Conservation (phyloP, 2,329 filamentous ascomycete genomes). For the Verticillium nubilum region DNA sequence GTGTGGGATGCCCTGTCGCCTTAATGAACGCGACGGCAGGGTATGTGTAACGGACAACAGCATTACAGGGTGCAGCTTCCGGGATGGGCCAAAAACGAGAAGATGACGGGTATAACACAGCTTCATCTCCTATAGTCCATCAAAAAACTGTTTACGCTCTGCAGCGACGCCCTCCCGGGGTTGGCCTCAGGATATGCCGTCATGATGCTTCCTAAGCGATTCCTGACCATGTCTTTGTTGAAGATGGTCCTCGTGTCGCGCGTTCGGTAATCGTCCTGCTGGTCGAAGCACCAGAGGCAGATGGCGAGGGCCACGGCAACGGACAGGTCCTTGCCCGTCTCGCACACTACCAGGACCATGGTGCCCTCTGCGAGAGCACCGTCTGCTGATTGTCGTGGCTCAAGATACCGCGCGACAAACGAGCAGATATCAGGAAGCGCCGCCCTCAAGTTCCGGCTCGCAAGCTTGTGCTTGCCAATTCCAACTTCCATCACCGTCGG, state of each 20-base stretch:
- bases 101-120: background rate
- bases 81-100: background rate
- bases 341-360: slow-evolving; percentile 59
- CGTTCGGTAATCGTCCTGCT: slow-evolving; percentile 44
- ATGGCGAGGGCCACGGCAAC: slow-evolving; percentile 73
- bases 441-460: slow-evolving; percentile 74
- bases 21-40: background rate
- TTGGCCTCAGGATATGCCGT: slow-evolving; percentile 73
- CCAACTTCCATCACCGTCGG: slow-evolving; percentile 48
- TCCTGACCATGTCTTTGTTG: slow-evolving; percentile 72
- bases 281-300: slow-evolving; percentile 66
- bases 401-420: slow-evolving; percentile 43
- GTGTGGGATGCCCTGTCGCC: background rate
- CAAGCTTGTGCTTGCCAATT: slow-evolving; percentile 68
- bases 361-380: background rate
- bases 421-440: slow-evolving; percentile 58
- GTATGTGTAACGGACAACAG: background rate
- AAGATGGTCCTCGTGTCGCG: slow-evolving; percentile 30
- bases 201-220: slow-evolving; percentile 76
- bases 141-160: slow-evolving; percentile 86
- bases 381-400: background rate
- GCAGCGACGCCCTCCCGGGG: slow-evolving; percentile 77
- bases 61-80: background rate
- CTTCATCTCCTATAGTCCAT: slow-evolving; percentile 51
- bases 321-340: slow-evolving; percentile 73